Percentiles rank a stretch among this genome's conserved stretches.
Evolutionary conservation across 345 rosid genomes (phyloP).

Genomic region (Moricandia moricandioides): DNA sequence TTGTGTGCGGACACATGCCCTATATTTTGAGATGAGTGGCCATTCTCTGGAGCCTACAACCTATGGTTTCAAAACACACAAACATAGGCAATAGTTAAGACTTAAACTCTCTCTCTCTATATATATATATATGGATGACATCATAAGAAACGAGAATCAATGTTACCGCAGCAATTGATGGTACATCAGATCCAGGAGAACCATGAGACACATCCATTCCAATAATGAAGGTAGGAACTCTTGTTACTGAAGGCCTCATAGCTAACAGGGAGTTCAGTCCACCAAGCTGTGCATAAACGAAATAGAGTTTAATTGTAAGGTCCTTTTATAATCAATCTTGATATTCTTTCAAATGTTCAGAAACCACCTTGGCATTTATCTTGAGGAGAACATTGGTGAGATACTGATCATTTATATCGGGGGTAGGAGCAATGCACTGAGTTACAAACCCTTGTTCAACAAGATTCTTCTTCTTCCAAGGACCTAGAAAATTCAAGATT

Average conservation of each 20-base stretch:
- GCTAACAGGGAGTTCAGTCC: conserved; percentile 76
- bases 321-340: neutral
- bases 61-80: conserved; percentile 29
- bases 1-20: conserved; percentile 88
- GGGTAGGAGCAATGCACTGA: conserved; percentile 78
- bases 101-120: neutral
- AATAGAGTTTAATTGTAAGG: neutral
- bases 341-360: neutral
- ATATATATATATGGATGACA: neutral
- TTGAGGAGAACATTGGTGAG: conserved; percentile 83
- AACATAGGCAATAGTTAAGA: neutral
- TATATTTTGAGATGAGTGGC: conserved; percentile 82
- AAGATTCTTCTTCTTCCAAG: conserved; percentile 83
- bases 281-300: conserved; percentile 61
- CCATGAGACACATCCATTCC: conserved; percentile 99
- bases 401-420: conserved; percentile 70
- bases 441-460: conserved; percentile 77
- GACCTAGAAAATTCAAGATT: conserved; percentile 41
- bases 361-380: conserved; percentile 85
- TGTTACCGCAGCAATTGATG: conserved; percentile 86
- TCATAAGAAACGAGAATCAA: conserved; percentile 2
- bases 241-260: conserved; percentile 59
- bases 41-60: conserved; percentile 85
- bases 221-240: conserved; percentile 76
- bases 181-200: conserved; percentile 86